A percentile compares a stretch with the other conserved stretches of the same genome.
Conservation (phyloP, 176 grass and related monocot species). For the Lolium multiflorum region DNA sequence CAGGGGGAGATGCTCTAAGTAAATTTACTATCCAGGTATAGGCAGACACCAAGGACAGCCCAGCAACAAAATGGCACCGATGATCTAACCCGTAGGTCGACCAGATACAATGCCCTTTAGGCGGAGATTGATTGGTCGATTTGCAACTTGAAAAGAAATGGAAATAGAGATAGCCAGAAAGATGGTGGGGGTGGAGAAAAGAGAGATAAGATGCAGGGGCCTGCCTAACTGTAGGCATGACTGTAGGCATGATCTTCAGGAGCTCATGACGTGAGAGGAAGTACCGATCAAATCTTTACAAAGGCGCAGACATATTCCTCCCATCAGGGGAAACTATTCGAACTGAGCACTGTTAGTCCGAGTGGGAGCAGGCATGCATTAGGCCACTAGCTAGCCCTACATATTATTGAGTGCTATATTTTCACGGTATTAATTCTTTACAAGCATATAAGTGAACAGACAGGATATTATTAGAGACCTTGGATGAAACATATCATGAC, state of each 20-base stretch:
- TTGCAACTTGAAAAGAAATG: neutral
- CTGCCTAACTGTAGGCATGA: neutral
- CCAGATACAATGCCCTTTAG: constrained; percentile 30
- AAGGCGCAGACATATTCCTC: constrained; percentile 34
- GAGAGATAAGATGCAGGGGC: neutral
- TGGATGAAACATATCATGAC: neutral
- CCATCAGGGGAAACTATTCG: constrained; percentile 36
- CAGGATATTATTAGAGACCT: neutral
- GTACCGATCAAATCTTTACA: constrained; percentile 13
- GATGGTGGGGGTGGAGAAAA: constrained; percentile 1
- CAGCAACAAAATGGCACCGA: neutral
- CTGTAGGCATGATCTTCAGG: neutral
- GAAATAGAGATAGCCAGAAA: neutral
- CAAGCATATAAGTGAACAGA: neutral
- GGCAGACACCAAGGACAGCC: constrained; percentile 28
- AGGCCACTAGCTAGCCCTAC: neutral
- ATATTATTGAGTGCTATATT: too few species aligned
- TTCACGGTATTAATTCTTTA: neutral
- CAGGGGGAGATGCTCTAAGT: too few species aligned
- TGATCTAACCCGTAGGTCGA: constrained; percentile 22
- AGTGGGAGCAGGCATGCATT: constrained; percentile 30
- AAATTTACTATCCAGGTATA: neutral
- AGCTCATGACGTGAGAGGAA: constrained; percentile 29
- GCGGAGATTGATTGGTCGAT: constrained; percentile 15
- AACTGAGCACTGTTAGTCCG: neutral